These are phyloP conservation scores for Hypoxylon rickii DNA, from an alignment of 495 filamentous ascomycete genomes.

Conservation along the genomic window DNA sequence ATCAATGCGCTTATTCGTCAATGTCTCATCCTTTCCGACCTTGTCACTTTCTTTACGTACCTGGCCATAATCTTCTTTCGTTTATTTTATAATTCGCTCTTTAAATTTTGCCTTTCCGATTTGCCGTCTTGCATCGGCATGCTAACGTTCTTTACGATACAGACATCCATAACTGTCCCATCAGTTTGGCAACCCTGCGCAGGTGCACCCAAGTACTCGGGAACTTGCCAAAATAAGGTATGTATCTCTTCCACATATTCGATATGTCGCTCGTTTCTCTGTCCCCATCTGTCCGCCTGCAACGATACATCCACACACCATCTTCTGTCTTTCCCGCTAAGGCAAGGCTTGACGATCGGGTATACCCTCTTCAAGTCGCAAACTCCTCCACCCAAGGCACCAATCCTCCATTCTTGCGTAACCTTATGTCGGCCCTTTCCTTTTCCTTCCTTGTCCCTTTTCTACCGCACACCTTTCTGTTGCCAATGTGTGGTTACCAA, in stretches of 20 bases:
- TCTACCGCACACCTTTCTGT: conserved; percentile 37
- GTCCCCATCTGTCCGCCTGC: conserved; percentile 40
- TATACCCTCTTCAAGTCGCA: conserved; percentile 38
- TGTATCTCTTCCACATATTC: conserved; percentile 33
- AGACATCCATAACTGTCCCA: conserved; percentile 35
- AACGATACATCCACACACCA: conserved; percentile 44
- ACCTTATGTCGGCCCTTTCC: conserved; percentile 42
- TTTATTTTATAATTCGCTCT: conserved; percentile 10
- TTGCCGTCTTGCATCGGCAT: conserved; percentile 5
- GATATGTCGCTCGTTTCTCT: conserved; percentile 25
- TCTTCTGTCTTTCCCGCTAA: conserved; percentile 35
- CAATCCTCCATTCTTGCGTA: conserved; percentile 41
- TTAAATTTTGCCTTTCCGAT: conserved; percentile 2
- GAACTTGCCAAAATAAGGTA: conserved; percentile 38
- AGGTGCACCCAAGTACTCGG: conserved; percentile 41
- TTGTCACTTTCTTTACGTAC: too few relatives aligned
- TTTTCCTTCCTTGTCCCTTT: conserved; percentile 40
- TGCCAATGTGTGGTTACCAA: conserved; percentile 26
- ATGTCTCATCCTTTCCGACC: conserved; percentile 17
- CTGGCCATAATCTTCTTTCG: too few relatives aligned
- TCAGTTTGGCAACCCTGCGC: conserved; percentile 35
- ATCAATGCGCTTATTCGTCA: conserved; percentile 15
- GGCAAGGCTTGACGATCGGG: conserved; percentile 40
- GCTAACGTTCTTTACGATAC: conserved; percentile 28
- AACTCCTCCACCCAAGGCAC: conserved; percentile 39